Evolutionary conservation across 2,329 filamentous ascomycete genomes (phyloP).

Genomic region (Colletotrichum echinochloae): DNA sequence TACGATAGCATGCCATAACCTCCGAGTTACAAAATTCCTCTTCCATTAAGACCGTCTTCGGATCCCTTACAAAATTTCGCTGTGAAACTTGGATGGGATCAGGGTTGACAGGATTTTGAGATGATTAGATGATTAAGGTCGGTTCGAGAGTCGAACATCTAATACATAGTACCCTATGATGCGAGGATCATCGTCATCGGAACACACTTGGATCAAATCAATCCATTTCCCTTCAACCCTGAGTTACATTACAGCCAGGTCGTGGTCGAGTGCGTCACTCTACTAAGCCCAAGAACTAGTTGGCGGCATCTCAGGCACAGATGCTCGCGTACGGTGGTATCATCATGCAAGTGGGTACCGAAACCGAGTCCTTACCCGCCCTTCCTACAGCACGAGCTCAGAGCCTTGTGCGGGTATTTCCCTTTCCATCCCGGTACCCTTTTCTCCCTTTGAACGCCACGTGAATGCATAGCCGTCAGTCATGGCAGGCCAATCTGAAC

Average conservation of each 20-base stretch:
- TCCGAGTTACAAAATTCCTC: neutral
- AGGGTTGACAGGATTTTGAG: too few species aligned
- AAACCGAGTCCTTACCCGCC: conserved; percentile 8
- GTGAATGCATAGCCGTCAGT: conserved; percentile 24
- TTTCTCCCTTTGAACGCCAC: conserved; percentile 27
- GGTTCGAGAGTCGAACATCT: neutral
- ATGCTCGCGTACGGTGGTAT: conserved; percentile 28
- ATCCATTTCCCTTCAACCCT: neutral
- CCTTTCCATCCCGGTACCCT: conserved; percentile 8
- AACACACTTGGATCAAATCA: neutral
- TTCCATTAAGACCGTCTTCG: neutral
- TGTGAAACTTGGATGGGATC: neutral
- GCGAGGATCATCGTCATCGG: neutral
- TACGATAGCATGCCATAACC: neutral
- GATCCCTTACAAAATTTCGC: neutral
- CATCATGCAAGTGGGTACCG: neutral
- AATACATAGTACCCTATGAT: neutral
- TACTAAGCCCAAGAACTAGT: conserved; percentile 16
- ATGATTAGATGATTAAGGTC: neutral
- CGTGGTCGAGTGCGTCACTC: conserved; percentile 2
- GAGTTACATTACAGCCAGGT: conserved; percentile 13
- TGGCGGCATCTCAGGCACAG: conserved; percentile 22
- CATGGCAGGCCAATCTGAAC: conserved; percentile 20
- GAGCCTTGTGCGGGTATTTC: conserved; percentile 30
- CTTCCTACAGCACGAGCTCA: conserved; percentile 14